Percentiles rank a stretch among this genome's conserved stretches.
Conservation (phyloP, 805 yeast genomes). For the Cyberlindnera nakhonratchasimensis region DNA sequence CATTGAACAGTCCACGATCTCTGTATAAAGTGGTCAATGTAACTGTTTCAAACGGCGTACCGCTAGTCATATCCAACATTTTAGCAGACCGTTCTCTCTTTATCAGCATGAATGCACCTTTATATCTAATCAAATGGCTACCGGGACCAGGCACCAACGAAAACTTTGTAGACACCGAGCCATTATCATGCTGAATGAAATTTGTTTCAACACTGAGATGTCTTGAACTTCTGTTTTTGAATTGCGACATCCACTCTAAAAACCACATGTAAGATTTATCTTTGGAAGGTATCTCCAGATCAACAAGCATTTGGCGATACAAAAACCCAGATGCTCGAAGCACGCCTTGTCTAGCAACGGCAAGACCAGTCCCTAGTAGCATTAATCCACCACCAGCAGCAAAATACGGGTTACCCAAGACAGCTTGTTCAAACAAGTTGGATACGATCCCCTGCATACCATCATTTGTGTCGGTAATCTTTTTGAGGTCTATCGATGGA, state of each 20-base stretch:
- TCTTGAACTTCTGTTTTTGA: constrained; percentile 70
- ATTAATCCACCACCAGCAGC: constrained; percentile 98
- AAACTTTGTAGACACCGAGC: constrained; percentile 82
- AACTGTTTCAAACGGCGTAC: constrained; percentile 96
- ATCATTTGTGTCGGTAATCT: constrained; percentile 20
- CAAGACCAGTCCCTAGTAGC: constrained; percentile 89
- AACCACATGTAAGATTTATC: constrained; percentile 96
- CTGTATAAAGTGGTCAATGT: constrained; percentile 84
- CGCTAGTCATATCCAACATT: constrained; percentile 81
- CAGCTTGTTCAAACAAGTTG: constrained; percentile 46
- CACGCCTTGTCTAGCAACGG: constrained; percentile 68
- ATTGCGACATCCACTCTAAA: constrained; percentile 90
- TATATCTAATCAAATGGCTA: constrained; percentile 78
- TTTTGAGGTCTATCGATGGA: constrained; percentile 25
- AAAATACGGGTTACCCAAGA: constrained; percentile 84
- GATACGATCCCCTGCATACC: constrained; percentile 32
- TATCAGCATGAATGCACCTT: constrained; percentile 84
- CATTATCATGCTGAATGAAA: constrained; percentile 86
- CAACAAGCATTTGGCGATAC: constrained; percentile 83
- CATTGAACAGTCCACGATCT: constrained; percentile 67
- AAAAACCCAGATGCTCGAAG: constrained; percentile 60
- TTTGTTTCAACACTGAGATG: constrained; percentile 89
- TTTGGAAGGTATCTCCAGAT: constrained; percentile 87
- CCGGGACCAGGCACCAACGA: constrained; percentile 97
- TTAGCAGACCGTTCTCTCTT: constrained; percentile 89